These are phyloP conservation scores for Tilletia horrida DNA, from an alignment of 1,284 basidiomycete species.

Conservation along the genomic window DNA sequence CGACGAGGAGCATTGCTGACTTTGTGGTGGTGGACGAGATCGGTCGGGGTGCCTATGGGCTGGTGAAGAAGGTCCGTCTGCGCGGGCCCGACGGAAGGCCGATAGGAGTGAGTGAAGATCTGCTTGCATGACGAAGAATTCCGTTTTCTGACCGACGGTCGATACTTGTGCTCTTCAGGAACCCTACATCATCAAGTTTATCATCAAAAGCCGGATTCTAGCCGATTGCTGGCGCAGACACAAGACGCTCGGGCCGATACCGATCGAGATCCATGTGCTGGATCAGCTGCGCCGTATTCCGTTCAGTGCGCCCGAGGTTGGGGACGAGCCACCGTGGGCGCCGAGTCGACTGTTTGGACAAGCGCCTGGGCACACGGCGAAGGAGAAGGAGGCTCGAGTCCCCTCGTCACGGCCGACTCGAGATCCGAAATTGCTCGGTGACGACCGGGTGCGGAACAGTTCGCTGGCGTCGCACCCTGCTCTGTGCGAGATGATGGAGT, in stretches of 20 bases:
- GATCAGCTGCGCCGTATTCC: constrained; percentile 72
- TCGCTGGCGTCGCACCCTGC: constrained; percentile 66
- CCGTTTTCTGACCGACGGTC: too few species aligned
- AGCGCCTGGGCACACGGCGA: neutral
- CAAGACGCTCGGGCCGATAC: constrained; percentile 88
- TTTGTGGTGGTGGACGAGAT: constrained; percentile 47
- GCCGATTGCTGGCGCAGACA: constrained; percentile 98
- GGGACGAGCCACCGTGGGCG: constrained; percentile 30
- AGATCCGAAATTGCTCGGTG: neutral
- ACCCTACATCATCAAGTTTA: constrained; percentile 86
- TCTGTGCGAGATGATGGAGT: constrained; percentile 89
- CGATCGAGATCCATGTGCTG: constrained; percentile 98
- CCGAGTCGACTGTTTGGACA: neutral
- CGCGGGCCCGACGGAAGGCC: constrained; percentile 68
- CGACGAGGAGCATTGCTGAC: constrained; percentile 34
- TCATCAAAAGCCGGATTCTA: constrained; percentile 95
- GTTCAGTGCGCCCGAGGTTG: constrained; percentile 20
- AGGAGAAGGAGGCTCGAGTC: neutral
- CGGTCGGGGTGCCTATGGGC: constrained; percentile 88
- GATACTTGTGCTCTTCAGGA: too few species aligned
- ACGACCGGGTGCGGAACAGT: neutral
- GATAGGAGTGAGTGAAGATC: constrained; percentile 67
- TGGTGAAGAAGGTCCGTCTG: constrained; percentile 85
- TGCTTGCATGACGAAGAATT: too few species aligned
- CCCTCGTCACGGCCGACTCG: too few species aligned